A percentile compares a stretch with the other conserved stretches of the same genome.
Evolutionary conservation across 257 asterid species (phyloP).

Genomic region (Ilex asprella): DNA sequence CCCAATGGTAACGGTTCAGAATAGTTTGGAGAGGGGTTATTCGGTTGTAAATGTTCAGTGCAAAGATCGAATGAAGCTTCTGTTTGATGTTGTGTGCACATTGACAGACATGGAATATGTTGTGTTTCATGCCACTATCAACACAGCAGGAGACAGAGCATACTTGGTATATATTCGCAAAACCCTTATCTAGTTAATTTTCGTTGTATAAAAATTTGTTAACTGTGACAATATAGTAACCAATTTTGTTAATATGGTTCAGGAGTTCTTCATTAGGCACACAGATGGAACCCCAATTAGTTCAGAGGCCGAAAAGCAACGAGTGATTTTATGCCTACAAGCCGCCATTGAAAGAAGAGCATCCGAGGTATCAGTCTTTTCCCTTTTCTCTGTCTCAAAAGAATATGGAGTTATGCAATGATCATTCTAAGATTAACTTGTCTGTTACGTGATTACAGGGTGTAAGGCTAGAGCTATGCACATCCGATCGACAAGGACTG

Average conservation of each 20-base stretch:
- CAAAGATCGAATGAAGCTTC: constrained; percentile 77
- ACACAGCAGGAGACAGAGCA: constrained; percentile 57
- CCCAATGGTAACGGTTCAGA: constrained; percentile 59
- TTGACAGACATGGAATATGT: constrained; percentile 88
- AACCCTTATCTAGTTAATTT: background rate
- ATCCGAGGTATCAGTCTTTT: constrained; percentile 42
- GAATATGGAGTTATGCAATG: background rate
- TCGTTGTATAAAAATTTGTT: no score
- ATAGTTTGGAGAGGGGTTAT: constrained; percentile 77
- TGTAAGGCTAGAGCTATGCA: constrained; percentile 75
- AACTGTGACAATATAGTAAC: background rate
- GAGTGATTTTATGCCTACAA: constrained; percentile 68
- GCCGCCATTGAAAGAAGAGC: constrained; percentile 80
- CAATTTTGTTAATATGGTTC: constrained; percentile 7
- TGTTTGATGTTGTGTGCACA: constrained; percentile 87
- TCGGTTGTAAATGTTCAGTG: constrained; percentile 76
- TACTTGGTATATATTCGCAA: constrained; percentile 42
- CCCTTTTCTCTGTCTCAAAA: background rate
- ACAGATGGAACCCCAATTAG: constrained; percentile 78
- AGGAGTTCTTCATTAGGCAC: constrained; percentile 89
- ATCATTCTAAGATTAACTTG: background rate
- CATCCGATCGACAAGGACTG: constrained; percentile 56
- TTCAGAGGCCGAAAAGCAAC: constrained; percentile 80
- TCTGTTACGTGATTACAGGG: constrained; percentile 44
- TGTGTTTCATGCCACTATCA: constrained; percentile 79